phyloP scores from a whole-genome alignment of 371 early-diverging fungal genomes.

The Mucor lusitanicus region DNA sequence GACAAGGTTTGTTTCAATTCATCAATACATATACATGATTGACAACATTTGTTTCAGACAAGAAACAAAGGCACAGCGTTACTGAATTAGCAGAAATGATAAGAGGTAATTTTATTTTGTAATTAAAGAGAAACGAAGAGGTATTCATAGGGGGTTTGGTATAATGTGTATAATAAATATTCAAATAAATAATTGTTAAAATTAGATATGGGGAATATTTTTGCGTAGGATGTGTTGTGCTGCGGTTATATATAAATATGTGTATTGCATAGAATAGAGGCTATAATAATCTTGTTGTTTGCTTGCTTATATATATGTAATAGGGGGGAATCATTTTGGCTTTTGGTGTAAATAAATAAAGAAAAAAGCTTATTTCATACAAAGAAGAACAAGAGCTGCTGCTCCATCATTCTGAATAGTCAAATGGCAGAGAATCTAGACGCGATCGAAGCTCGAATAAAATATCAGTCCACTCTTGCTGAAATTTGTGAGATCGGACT shows the following conservation, averaged over 20 bases:
- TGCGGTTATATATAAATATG: not conserved
- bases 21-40: not conserved
- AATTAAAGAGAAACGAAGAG: not conserved
- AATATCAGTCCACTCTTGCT: slow-evolving; percentile 27
- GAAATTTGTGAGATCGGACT: slow-evolving; percentile 18
- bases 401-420: not conserved
- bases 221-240: not conserved
- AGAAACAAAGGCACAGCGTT: not conserved
- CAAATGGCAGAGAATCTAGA: slow-evolving; percentile 21
- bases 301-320: not conserved
- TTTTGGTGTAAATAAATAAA: not conserved
- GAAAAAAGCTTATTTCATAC: not conserved
- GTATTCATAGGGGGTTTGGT: not conserved
- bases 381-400: too few species aligned
- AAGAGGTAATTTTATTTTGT: not conserved
- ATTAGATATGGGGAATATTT: not conserved
- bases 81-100: not conserved
- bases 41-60: not conserved
- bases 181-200: not conserved
- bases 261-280: not conserved
- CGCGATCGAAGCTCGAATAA: slow-evolving; percentile 24
- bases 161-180: not conserved
- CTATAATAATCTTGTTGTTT: slow-evolving; percentile 1
- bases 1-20: not conserved
- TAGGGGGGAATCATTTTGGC: not conserved